Conservation (phyloP, 1,139 yeast genomes). For the Geotrichum europaeum region DNA sequence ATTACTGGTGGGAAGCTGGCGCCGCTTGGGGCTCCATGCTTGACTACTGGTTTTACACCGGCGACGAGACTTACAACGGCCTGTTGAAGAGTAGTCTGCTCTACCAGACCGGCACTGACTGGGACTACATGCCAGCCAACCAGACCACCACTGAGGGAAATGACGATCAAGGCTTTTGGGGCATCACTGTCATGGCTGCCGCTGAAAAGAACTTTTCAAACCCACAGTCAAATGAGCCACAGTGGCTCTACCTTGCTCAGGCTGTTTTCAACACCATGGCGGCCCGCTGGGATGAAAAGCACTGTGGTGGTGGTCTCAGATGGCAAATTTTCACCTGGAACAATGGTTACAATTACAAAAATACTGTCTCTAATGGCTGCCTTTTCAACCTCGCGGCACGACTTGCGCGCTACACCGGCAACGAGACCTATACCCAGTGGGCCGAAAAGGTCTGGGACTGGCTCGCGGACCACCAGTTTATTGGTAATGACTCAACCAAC, state of each 20-base stretch:
- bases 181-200: conserved; percentile 73
- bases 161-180: conserved; percentile 94
- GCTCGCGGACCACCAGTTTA: conserved; percentile 56
- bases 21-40: conserved; percentile 77
- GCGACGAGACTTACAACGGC: conserved; percentile 53
- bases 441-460: conserved; percentile 78
- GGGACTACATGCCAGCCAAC: conserved; percentile 68
- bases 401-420: conserved; percentile 69
- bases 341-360: conserved; percentile 87
- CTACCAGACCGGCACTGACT: conserved; percentile 59
- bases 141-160: conserved; percentile 79
- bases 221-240: conserved; percentile 47
- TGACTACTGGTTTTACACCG: conserved; percentile 59
- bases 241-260: conserved; percentile 71
- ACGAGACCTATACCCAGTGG: conserved; percentile 73
- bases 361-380: conserved; percentile 86
- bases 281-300: conserved; percentile 68
- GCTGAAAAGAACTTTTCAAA: conserved; percentile 72
- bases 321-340: conserved; percentile 98
- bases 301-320: conserved; percentile 84
- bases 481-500: conserved; percentile 40
- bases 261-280: conserved; percentile 89
- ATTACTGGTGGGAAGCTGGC: conserved; percentile 95
- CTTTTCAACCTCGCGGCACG: conserved; percentile 84
- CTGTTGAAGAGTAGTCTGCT: conserved; percentile 53